Conservation (phyloP, 2,329 filamentous ascomycete species). For the Coleophoma crateriformis region DNA sequence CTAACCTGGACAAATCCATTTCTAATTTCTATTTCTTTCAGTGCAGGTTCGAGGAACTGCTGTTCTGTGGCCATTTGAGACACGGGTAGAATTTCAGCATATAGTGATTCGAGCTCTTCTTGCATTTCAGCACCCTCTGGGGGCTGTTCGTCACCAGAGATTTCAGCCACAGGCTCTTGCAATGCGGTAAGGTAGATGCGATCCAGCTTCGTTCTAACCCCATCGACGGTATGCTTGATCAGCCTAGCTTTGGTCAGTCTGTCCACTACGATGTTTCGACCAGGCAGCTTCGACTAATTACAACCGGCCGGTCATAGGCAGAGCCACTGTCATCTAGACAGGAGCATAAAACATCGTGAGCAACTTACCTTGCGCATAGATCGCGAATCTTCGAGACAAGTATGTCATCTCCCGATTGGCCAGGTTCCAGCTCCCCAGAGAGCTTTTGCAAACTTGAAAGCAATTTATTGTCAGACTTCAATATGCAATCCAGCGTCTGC, state of each 20-base stretch:
- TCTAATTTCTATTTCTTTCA: constrained; percentile 37
- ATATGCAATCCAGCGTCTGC: constrained; percentile 40
- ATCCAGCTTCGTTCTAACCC: constrained; percentile 47
- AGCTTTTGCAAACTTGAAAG: constrained; percentile 62
- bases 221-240: constrained; percentile 52
- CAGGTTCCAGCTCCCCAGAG: constrained; percentile 51
- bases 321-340: too few relatives aligned
- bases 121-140: constrained; percentile 46
- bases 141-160: constrained; percentile 6
- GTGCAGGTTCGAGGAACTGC: constrained; percentile 58
- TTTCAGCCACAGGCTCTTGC: constrained; percentile 12
- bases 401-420: constrained; percentile 44
- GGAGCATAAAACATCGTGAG: too few relatives aligned
- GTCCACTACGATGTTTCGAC: not conserved
- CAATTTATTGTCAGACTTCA: constrained; percentile 60
- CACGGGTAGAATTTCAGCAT: constrained; percentile 63
- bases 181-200: constrained; percentile 48
- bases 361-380: constrained; percentile 43
- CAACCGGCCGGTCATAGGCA: not conserved
- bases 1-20: constrained; percentile 38
- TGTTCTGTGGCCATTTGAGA: constrained; percentile 67
- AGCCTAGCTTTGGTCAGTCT: constrained; percentile 30
- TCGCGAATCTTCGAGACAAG: constrained; percentile 53
- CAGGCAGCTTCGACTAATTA: not conserved
- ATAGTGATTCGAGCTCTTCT: constrained; percentile 63